Percentiles rank a stretch among this genome's conserved stretches.
Conservation (phyloP, 129 eudicot species). For the Centrapalus pauciflorus region DNA sequence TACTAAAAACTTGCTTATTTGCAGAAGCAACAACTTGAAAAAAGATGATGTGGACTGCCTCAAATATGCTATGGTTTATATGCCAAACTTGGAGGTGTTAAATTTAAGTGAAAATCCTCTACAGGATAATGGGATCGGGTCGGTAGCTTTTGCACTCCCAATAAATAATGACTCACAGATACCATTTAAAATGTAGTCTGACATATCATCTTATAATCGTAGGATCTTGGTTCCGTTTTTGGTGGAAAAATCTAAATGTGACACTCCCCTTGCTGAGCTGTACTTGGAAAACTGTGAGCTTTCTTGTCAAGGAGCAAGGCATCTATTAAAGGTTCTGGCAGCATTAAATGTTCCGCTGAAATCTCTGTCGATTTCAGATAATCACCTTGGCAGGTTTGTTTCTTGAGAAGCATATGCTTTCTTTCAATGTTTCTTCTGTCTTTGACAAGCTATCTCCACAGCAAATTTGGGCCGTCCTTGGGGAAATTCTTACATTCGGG, state of each 20-base stretch:
- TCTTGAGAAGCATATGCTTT: neutral
- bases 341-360: constrained; percentile 41
- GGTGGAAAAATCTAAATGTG: constrained; percentile 38
- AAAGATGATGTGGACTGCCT: constrained; percentile 60
- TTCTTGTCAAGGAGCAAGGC: constrained; percentile 40
- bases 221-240: constrained; percentile 57
- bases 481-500: constrained; percentile 60
- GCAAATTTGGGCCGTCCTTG: constrained; percentile 46
- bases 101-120: constrained; percentile 73
- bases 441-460: constrained; percentile 13
- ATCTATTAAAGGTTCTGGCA: constrained; percentile 53
- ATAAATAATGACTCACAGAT: constrained; percentile 1
- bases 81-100: constrained; percentile 69
- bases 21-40: constrained; percentile 55
- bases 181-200: neutral
- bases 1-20: constrained; percentile 12
- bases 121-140: constrained; percentile 65
- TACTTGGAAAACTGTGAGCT: constrained; percentile 60
- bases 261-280: constrained; percentile 40
- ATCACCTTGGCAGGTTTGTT: constrained; percentile 65
- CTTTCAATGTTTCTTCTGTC: neutral
- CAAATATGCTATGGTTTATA: constrained; percentile 46
- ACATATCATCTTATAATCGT: constrained; percentile 9
- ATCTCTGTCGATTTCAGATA: constrained; percentile 53
- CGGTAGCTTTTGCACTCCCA: constrained; percentile 13